phyloP scores from a whole-genome alignment of 139 green algal genomes.

The Closterium sp. region DNA sequence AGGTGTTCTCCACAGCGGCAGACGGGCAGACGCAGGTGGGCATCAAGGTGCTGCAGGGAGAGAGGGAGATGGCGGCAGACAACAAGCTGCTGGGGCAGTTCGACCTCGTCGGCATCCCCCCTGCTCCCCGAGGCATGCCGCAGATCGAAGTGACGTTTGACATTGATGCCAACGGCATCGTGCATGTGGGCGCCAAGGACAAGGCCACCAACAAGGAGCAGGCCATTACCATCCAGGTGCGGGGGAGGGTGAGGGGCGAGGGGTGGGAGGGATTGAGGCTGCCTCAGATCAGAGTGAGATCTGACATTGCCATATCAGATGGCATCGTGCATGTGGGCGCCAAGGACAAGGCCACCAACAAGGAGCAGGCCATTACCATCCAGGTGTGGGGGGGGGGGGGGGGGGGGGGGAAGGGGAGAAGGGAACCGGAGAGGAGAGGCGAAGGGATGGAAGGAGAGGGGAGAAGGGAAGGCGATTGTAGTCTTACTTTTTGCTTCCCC shows the following conservation, averaged over 20 bases:
- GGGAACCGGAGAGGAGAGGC: too few relatives aligned
- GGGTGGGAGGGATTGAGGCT: constrained; percentile 41
- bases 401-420: too few relatives aligned
- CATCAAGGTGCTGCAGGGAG: constrained; percentile 99
- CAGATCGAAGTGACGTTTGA: constrained; percentile 98
- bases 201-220: constrained; percentile 96
- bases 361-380: constrained; percentile 82
- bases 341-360: constrained; percentile 90
- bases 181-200: constrained; percentile 88
- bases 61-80: constrained; percentile 98
- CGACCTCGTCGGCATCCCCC: constrained; percentile 91
- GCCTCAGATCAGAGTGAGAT: constrained; percentile 96
- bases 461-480: too few relatives aligned
- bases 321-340: constrained; percentile 79
- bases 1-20: constrained; percentile 95
- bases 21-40: constrained; percentile 96
- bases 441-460: too few relatives aligned
- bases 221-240: constrained; percentile 52
- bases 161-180: constrained; percentile 83
- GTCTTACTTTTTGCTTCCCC: too few relatives aligned
- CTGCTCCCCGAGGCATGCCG: constrained; percentile 76
- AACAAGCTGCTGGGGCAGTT: constrained; percentile 99
- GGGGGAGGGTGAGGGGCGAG: not conserved
- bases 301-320: constrained; percentile 94
- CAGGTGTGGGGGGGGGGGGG: not conserved